These are phyloP conservation scores for Medakamo hakoo DNA, from an alignment of 139 green algal species.

Conservation along the genomic window DNA sequence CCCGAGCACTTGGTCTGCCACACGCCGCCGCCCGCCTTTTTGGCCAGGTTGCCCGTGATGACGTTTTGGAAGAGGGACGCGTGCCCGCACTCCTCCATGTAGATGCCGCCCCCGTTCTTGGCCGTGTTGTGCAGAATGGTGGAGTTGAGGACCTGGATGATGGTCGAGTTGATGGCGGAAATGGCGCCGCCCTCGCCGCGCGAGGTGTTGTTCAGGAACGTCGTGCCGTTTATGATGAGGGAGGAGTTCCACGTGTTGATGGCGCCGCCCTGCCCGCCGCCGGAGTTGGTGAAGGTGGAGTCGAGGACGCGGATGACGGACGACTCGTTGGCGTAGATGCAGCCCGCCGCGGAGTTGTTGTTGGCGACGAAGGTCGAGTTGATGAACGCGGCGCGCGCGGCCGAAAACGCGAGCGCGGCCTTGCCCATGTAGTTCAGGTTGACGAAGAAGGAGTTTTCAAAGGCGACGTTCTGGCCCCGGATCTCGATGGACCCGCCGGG, in stretches of 20 bases:
- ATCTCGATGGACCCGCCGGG: slow-evolving; percentile 4
- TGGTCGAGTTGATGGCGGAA: background rate
- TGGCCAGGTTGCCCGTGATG: background rate
- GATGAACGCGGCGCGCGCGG: slow-evolving; percentile 1
- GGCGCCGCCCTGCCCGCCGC: slow-evolving; percentile 1
- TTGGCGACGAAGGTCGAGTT: slow-evolving; percentile 4
- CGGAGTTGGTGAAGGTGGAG: slow-evolving; percentile 1
- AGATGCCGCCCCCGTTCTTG: slow-evolving; percentile 1
- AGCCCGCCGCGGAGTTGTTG: background rate
- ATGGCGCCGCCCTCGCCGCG: background rate
- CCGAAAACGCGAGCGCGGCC: background rate
- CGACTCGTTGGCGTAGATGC: background rate
- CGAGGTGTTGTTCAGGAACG: slow-evolving; percentile 1
- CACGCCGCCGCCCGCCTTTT: background rate
- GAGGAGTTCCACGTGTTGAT: slow-evolving; percentile 1
- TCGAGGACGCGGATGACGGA: slow-evolving; percentile 5
- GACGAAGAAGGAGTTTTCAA: slow-evolving; percentile 5
- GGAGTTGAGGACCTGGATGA: background rate
- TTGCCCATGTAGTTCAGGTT: background rate
- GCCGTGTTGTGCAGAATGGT: slow-evolving; percentile 1
- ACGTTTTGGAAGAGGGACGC: background rate
- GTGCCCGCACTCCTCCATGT: slow-evolving; percentile 2
- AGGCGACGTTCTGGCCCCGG: background rate
- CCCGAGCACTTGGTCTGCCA: slow-evolving; percentile 1
- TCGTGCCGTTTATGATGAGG: slow-evolving; percentile 3